Percentiles rank a stretch among this genome's conserved stretches.
Conservation (phyloP, 2,329 filamentous ascomycete genomes). For the Penicillium glabrum region DNA sequence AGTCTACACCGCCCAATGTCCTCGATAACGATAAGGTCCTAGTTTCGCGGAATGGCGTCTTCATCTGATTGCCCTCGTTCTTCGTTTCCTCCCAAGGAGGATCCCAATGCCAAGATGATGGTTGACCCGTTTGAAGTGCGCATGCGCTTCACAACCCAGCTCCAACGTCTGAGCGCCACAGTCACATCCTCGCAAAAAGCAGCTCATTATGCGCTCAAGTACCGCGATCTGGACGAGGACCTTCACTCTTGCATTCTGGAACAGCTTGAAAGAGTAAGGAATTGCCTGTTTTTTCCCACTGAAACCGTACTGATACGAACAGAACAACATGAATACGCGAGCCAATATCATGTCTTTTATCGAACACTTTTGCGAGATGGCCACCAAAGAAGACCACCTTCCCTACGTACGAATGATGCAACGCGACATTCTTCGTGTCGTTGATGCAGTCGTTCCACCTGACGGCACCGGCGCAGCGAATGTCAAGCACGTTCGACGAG, state of each 20-base stretch:
- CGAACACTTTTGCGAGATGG: conserved; percentile 88
- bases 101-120: conserved; percentile 49
- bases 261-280: conserved; percentile 76
- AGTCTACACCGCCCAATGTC: background rate
- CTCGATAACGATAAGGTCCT: background rate
- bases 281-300: no score
- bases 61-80: background rate
- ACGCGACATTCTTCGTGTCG: conserved; percentile 84
- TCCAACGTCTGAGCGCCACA: conserved; percentile 88
- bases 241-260: conserved; percentile 96
- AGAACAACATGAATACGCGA: conserved; percentile 94
- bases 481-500: conserved; percentile 85
- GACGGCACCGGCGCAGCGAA: conserved; percentile 89
- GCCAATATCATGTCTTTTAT: conserved; percentile 99
- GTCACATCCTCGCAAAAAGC: conserved; percentile 88
- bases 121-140: conserved; percentile 95
- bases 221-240: conserved; percentile 94
- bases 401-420: conserved; percentile 94
- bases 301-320: conserved; percentile 1
- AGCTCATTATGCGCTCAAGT: conserved; percentile 90
- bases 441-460: conserved; percentile 86
- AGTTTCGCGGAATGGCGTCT: background rate
- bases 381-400: conserved; percentile 70
- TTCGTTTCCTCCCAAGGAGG: background rate
- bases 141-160: conserved; percentile 89